Evolutionary conservation across 1,284 basidiomycete genomes (phyloP).

Genomic region (Leucoagaricus sp.): DNA sequence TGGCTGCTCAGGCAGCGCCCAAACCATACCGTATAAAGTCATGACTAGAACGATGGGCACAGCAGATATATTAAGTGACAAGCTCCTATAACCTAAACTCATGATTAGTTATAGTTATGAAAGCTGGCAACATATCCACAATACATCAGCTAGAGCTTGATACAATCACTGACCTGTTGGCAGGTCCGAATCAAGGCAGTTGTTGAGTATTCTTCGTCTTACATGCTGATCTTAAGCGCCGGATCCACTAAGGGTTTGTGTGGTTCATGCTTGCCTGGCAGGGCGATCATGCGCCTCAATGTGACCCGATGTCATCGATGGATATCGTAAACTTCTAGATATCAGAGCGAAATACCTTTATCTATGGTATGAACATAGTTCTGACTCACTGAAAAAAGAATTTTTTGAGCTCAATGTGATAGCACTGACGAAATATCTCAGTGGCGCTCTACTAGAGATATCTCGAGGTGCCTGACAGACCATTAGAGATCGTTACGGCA

Average conservation of each 20-base stretch:
- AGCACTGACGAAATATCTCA: neutral
- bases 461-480: neutral
- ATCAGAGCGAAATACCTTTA: neutral
- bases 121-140: too few species aligned
- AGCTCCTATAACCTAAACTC: too few species aligned
- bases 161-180: neutral
- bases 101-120: neutral
- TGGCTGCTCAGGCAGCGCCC: neutral
- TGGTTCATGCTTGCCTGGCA: neutral
- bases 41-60: neutral
- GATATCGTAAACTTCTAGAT: neutral
- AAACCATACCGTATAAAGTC: neutral
- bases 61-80: neutral
- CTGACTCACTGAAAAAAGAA: neutral
- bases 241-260: neutral
- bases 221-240: neutral
- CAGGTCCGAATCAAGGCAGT: neutral
- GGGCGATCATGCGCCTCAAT: neutral
- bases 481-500: constrained; percentile 7
- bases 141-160: neutral
- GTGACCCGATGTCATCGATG: constrained; percentile 2
- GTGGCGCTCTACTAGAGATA: neutral
- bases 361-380: neutral
- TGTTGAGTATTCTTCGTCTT: neutral
- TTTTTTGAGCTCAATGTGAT: neutral